A percentile compares a stretch with the other conserved stretches of the same genome.
phyloP scores from a whole-genome alignment of 169 alveolate species.

The Plasmodium knowlesi region DNA sequence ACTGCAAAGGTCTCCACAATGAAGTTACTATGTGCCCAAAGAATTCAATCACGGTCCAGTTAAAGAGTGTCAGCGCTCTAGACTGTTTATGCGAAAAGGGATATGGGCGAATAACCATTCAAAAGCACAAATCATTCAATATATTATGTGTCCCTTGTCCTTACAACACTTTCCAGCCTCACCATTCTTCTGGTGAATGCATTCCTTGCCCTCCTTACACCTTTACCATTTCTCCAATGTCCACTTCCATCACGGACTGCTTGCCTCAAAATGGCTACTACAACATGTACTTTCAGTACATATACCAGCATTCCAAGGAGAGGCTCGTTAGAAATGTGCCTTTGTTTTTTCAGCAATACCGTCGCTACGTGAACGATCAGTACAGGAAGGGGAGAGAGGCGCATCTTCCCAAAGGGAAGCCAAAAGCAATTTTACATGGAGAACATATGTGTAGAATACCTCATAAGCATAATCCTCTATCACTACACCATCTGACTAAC shows the following conservation, averaged over 20 bases:
- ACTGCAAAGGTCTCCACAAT: constrained; percentile 33
- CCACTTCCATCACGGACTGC: constrained; percentile 79
- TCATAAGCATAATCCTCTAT: neutral
- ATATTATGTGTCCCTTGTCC: constrained; percentile 81
- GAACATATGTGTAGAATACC: neutral
- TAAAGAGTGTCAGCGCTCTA: constrained; percentile 49
- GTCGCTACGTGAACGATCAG: constrained; percentile 8
- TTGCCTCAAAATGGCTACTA: constrained; percentile 80
- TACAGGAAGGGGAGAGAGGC: neutral
- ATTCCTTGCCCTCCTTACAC: constrained; percentile 84
- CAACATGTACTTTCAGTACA: constrained; percentile 34
- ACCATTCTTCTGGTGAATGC: constrained; percentile 77
- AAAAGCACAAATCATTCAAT: constrained; percentile 70
- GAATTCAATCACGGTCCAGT: constrained; percentile 30
- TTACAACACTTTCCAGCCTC: constrained; percentile 79
- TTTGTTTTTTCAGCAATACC: constrained; percentile 46
- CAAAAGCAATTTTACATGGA: neutral
- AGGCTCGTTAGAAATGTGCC: constrained; percentile 4
- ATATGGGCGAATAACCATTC: constrained; percentile 76
- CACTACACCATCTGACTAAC: neutral
- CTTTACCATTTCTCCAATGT: constrained; percentile 65
- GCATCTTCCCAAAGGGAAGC: neutral
- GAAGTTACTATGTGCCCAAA: constrained; percentile 24
- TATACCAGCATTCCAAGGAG: constrained; percentile 12
- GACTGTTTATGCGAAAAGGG: constrained; percentile 82